Percentiles rank a stretch among this genome's conserved stretches.
These are phyloP conservation scores for Pythium sp. DNA, from an alignment of 352 stramenopile species.

Conservation along the genomic window DNA sequence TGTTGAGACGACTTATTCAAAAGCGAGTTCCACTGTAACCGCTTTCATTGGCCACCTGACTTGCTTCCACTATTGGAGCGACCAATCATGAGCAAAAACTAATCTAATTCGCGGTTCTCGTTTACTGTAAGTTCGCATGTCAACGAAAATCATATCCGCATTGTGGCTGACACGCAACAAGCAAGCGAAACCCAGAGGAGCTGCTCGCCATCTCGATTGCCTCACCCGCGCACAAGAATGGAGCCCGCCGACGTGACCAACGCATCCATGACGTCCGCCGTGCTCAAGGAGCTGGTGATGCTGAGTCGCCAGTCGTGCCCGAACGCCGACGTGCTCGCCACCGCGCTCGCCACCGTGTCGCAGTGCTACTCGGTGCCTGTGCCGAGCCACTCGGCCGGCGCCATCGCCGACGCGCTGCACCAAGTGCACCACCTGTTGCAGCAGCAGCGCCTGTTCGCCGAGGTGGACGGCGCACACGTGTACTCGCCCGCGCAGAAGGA, in stretches of 20 bases:
- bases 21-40: no score
- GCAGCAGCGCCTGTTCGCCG: conserved; percentile 35
- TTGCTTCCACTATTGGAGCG: no score
- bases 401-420: conserved; percentile 36
- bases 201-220: neutral
- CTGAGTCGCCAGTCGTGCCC: conserved; percentile 17
- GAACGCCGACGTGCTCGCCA: conserved; percentile 35
- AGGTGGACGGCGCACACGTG: neutral
- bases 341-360: conserved; percentile 37
- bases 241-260: conserved; percentile 6
- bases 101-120: no score
- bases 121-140: neutral
- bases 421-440: conserved; percentile 41
- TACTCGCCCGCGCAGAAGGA: conserved; percentile 29
- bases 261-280: conserved; percentile 8
- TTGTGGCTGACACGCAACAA: neutral
- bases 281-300: conserved; percentile 18
- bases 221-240: neutral
- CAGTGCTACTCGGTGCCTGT: conserved; percentile 48
- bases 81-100: no score
- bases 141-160: neutral
- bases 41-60: no score
- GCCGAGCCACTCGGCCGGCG: conserved; percentile 29
- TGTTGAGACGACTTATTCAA: no score
- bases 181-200: neutral